Conservation (phyloP, 805 yeast genomes). For the Sugiyamaella qingdaonensis region DNA sequence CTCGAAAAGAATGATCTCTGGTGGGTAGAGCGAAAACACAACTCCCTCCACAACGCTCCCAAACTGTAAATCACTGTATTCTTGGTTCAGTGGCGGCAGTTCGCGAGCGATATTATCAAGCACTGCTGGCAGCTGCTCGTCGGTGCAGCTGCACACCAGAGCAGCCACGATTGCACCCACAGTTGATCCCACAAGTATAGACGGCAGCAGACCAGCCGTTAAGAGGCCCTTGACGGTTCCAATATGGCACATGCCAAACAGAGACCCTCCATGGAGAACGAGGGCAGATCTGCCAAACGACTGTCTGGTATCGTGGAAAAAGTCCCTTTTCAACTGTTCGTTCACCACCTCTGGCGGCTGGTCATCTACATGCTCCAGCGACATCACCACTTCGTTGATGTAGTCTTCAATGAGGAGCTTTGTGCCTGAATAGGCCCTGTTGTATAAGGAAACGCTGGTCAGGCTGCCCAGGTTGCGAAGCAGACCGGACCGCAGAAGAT, state of each 20-base stretch:
- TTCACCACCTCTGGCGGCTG: conserved; percentile 14
- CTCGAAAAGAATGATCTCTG: conserved; percentile 74
- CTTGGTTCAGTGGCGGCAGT: conserved; percentile 23
- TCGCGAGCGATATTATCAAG: conserved; percentile 30
- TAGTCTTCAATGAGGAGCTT: conserved; percentile 85
- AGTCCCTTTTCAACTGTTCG: conserved; percentile 58
- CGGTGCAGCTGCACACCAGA: conserved; percentile 68
- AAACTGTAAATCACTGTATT: conserved; percentile 20
- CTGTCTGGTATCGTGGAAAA: conserved; percentile 81
- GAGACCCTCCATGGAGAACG: conserved; percentile 88
- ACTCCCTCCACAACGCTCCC: conserved; percentile 67
- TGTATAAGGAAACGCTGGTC: conserved; percentile 70
- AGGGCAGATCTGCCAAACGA: conserved; percentile 89
- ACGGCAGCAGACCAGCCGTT: conserved; percentile 69
- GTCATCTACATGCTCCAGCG: conserved; percentile 59
- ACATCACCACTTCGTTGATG: conserved; percentile 65
- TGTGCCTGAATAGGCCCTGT: conserved; percentile 82
- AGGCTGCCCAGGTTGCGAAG: conserved; percentile 90
- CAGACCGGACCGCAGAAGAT: conserved; percentile 74
- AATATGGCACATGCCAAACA: conserved; percentile 89
- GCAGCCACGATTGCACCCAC: conserved; percentile 93
- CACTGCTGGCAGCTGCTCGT: conserved; percentile 52
- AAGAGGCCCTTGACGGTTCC: conserved; percentile 89
- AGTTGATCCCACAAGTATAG: conserved; percentile 86
- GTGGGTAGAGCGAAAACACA: conserved; percentile 75